These are phyloP conservation scores for Lyophyllum semitale DNA, from an alignment of 768 basidiomycete species.

Conservation along the genomic window DNA sequence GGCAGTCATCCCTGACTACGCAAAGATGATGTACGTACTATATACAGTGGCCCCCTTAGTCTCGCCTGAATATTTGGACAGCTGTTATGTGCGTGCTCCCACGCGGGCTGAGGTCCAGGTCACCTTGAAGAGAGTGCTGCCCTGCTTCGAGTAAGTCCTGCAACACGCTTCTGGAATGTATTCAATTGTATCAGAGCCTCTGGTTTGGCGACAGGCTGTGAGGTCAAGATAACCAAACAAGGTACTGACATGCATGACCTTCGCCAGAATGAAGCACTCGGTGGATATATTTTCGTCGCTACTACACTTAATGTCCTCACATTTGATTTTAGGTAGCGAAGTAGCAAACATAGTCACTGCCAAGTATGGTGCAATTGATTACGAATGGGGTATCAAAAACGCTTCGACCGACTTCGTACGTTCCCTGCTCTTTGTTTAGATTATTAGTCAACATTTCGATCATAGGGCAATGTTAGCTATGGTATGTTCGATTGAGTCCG, in stretches of 20 bases:
- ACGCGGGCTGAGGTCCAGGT: conserved; percentile 60
- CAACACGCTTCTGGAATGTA: neutral
- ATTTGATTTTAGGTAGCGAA: conserved; percentile 51
- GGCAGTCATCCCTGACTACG: conserved; percentile 83
- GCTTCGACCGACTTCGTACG: conserved; percentile 87
- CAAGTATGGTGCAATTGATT: conserved; percentile 63
- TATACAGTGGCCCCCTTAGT: neutral
- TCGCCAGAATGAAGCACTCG: conserved; percentile 39
- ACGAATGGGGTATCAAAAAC: conserved; percentile 64
- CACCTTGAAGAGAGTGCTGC: conserved; percentile 58
- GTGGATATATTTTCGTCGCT: conserved; percentile 26
- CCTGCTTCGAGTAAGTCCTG: conserved; percentile 46
- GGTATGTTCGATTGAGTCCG: conserved; percentile 38
- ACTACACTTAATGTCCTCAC: neutral
- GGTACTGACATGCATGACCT: conserved; percentile 18
- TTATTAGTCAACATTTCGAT: neutral
- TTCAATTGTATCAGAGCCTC: conserved; percentile 18
- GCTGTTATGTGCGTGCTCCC: conserved; percentile 77
- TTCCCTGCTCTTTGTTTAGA: conserved; percentile 2
- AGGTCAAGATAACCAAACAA: conserved; percentile 15
- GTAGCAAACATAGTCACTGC: conserved; percentile 62
- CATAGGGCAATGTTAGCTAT: conserved; percentile 75
- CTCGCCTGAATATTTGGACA: conserved; percentile 20
- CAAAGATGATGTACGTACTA: conserved; percentile 61
- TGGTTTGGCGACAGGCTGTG: conserved; percentile 22